These are phyloP conservation scores for Thielaviopsis musarum DNA, from an alignment of 2,329 filamentous ascomycete genomes.

Conservation along the genomic window DNA sequence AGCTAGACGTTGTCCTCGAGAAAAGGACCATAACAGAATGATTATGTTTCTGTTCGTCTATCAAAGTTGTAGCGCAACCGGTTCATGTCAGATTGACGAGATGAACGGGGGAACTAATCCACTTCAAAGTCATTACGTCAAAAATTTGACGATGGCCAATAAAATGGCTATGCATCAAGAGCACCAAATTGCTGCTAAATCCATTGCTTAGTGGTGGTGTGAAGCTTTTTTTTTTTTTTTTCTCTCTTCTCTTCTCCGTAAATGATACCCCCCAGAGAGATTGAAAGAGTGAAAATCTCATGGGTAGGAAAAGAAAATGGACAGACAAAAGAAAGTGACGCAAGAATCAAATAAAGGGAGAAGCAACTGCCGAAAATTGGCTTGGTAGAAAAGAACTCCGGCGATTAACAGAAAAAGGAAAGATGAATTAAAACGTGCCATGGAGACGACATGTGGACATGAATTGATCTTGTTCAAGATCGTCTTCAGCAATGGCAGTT, in stretches of 20 bases:
- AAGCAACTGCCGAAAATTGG: background rate
- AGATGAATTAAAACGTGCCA: background rate
- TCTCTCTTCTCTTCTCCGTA: background rate
- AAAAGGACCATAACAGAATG: too few species aligned
- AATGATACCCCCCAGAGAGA: background rate
- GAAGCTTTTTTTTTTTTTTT: background rate
- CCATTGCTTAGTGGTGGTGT: background rate
- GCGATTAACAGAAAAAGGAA: background rate
- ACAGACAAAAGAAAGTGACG: background rate
- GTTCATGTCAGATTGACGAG: too few species aligned
- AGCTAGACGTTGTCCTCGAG: too few species aligned
- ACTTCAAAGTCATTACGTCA: too few species aligned
- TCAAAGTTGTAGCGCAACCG: too few species aligned
- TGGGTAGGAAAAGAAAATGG: background rate
- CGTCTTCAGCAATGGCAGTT: background rate
- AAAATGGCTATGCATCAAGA: too few species aligned
- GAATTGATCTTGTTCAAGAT: background rate
- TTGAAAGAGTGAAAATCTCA: background rate
- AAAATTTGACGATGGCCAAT: too few species aligned
- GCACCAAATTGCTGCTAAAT: too few species aligned
- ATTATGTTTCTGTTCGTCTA: too few species aligned
- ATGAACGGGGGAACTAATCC: too few species aligned
- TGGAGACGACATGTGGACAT: background rate
- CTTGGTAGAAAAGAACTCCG: background rate
- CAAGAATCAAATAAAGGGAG: background rate